Evolutionary conservation across 169 alveolate genomes (phyloP), one percentile per base, ranked within the genome.

Genomic region (Cryptosporidium baileyi): DNA sequence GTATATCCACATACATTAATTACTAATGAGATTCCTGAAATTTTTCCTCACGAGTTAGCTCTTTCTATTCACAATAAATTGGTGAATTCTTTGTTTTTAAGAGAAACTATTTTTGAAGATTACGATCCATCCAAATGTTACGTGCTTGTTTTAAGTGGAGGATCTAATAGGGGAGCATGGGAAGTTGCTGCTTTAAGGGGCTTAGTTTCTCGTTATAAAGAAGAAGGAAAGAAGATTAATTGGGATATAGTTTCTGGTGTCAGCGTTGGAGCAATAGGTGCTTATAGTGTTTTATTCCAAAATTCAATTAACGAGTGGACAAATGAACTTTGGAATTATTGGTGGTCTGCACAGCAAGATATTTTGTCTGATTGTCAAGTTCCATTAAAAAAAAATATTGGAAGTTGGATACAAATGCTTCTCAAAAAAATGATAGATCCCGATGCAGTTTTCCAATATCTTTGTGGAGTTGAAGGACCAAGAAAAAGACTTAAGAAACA

Each of bases 111-210:
- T 17, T 57, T 74, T 8, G 60, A 54, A 11, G 85, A 74, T 61
- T 54, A 74, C 19, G 85, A 74, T 28, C 60, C 60, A 17, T 36
- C 24, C 7, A 74, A 74, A 22, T 74, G 85, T 44, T 74, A 74
- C 26, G 85, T 51, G 17, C 43, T 74, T 17, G 85, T 74, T 3
- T 24, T 74, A 24, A 74, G 85, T 41, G 85, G 85, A 34, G 85
- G 85, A n/a, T 74, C 85, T 22, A 74, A 74, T 3, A 74, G 85
- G 40, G 85, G 85, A 54, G 85, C 85, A n/a, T 74, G 85, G 85
- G 85, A 74, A 34, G 85, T 57, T 38, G 85, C 85, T 36, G 85
- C 67, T 26, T 30, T 74, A 15, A 74, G 67, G 40, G 85, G 85
- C 13, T 43, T 74, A 0, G 45, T 74, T 36, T 36, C 85, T 8